Percentiles rank a stretch among this genome's conserved stretches.
These are phyloP conservation scores for Podospora didyma DNA, from an alignment of 495 filamentous ascomycete species.

Conservation along the genomic window DNA sequence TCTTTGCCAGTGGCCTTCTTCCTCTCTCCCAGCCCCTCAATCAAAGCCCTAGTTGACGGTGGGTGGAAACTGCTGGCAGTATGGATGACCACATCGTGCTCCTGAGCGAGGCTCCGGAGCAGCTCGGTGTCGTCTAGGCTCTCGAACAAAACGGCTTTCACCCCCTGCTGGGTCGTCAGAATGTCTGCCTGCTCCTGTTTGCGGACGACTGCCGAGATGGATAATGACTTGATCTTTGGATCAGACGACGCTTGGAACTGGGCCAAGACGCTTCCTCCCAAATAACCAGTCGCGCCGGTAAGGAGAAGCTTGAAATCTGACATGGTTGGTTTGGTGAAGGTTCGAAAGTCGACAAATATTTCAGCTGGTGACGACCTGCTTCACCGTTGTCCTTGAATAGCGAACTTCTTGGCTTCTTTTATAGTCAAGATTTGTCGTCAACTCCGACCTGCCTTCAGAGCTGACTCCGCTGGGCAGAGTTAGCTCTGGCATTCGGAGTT, in stretches of 20 bases:
- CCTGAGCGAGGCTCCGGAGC: constrained; percentile 22
- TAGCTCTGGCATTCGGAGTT: no score
- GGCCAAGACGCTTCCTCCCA: constrained; percentile 25
- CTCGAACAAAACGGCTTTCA: constrained; percentile 20
- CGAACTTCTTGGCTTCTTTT: no score
- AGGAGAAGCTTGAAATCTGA: constrained; percentile 8
- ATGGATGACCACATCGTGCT: constrained; percentile 42
- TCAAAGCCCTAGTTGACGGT: constrained; percentile 26
- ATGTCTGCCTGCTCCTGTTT: constrained; percentile 16
- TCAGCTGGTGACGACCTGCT: no score
- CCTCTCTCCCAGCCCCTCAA: constrained; percentile 33
- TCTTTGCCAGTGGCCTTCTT: constrained; percentile 25
- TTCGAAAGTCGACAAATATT: no score
- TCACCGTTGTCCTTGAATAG: no score
- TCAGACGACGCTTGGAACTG: constrained; percentile 4
- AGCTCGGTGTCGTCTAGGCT: constrained; percentile 30
- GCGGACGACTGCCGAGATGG: constrained; percentile 16
- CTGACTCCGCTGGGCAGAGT: no score
- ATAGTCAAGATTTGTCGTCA: no score
- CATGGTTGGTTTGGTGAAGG: no score
- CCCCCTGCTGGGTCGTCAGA: constrained; percentile 13
- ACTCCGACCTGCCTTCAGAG: no score
- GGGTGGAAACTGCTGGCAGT: constrained; percentile 30
- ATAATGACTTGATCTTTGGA: background rate
- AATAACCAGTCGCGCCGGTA: constrained; percentile 15